A percentile compares a stretch with the other conserved stretches of the same genome.
These are phyloP conservation scores for Saturnispora sanitii DNA, from an alignment of 805 yeast genomes.

Conservation along the genomic window DNA sequence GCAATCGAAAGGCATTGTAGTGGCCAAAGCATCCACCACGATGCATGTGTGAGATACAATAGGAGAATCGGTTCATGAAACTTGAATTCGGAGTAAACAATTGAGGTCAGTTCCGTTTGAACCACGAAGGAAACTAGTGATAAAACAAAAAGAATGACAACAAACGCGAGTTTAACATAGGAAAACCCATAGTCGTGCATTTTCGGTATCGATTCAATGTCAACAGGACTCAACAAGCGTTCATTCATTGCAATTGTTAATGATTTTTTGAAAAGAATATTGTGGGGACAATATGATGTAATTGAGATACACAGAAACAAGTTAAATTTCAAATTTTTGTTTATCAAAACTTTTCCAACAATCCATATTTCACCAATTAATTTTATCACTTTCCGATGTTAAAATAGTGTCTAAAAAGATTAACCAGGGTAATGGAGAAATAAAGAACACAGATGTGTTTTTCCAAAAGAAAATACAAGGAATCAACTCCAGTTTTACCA, in stretches of 20 bases:
- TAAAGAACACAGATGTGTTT: no score
- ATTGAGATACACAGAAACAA: no score
- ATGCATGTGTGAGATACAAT: slow-evolving; percentile 63
- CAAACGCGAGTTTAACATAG: slow-evolving; percentile 33
- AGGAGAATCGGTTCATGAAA: slow-evolving; percentile 64
- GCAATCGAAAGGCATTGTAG: slow-evolving; percentile 46
- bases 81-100: slow-evolving; percentile 43
- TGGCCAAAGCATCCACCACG: slow-evolving; percentile 71
- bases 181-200: slow-evolving; percentile 21
- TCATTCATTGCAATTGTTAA: background rate
- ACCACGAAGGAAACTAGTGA: slow-evolving; percentile 55
- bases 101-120: slow-evolving; percentile 75
- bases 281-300: no score
- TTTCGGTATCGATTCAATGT: slow-evolving; percentile 37
- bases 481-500: no score
- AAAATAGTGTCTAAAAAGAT: no score
- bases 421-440: no score
- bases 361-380: no score
- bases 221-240: slow-evolving; percentile 1
- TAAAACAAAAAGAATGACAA: slow-evolving; percentile 36
- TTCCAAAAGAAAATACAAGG: no score
- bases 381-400: no score
- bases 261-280: no score
- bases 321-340: no score
- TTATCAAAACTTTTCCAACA: no score